Evolutionary conservation across 371 early-diverging fungal genomes (phyloP), one percentile per base, ranked within the genome.

Genomic region (Apophysomyces ossiformis): DNA sequence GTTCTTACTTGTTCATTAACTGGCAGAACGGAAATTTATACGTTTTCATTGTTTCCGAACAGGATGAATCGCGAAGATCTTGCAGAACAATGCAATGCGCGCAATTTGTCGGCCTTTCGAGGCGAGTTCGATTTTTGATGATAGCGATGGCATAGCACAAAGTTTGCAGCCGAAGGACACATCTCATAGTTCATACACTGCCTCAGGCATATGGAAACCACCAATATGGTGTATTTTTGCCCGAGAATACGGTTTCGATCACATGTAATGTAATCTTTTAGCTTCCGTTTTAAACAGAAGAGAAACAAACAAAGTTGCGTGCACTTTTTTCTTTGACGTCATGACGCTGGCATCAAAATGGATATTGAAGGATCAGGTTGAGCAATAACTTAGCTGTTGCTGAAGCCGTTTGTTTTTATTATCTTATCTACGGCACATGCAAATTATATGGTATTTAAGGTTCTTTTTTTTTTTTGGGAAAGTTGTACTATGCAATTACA

Each of bases 61-160:
- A 70, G 71, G 69, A 73, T 96, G 75, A 86, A 90, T 57, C 86
- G 91, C 47, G 84, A 87, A 16, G 92, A 93, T 69, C 79, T 95
- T 18, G 93, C 92, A 9, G 82, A 87, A 9, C 81, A 89, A 39
- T 91, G 91, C 69, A 90, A 92, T 56, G 71, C 71, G 8, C 85
- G 87, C 58, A 90, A 96, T 65, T 67, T 96, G 61, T 85, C 85
- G 56, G 87, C 86, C 2, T 95, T 96, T 79, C 83, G 90, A 56
- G 75, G 78, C 46, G 89, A 90, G 65, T 96, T 95, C 77, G 92
- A 92, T 58, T 94, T 95, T 79, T 93, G 87, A 68, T 41, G 16
- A 13, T 47, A 12, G 54, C 26, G 8, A 50, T 50, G 8, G 21
- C 8, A 7, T 41, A 61, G 15, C 60, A 47, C 38, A 39, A 36